Evolutionary conservation across 768 basidiomycete genomes (phyloP), one percentile per base, ranked within the genome.

Genomic region (Leucogyrophana mollusca): DNA sequence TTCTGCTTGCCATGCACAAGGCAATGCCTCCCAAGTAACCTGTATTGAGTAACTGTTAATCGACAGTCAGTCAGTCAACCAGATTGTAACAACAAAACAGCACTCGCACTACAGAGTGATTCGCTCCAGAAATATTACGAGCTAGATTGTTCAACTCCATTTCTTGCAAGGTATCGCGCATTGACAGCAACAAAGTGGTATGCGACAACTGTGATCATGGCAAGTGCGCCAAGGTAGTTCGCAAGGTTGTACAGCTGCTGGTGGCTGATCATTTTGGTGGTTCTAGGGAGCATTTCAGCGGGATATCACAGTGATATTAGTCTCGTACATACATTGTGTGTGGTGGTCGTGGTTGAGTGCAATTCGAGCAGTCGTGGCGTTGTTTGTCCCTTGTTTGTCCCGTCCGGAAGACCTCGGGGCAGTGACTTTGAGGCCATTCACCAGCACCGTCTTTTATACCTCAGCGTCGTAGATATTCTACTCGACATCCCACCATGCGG

Each of bases 171-270:
- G 50, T 73, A 58, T 17, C 77, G 76, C 33, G 82, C 80, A 57
- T 94, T 94, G 50, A 95, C 90, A 25, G 90, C 85, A 41, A 97
- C 72, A 57, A 95, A 80, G 70, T 97, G 94, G 67, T 94, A 96
- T 38, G 82, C 79, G 44, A 97, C 85, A 45, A 94, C 86, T 4
- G 88, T 83, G 54, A 91, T 58, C 85, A 97, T 92, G 22, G 94
- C 89, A 43, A 90, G 72, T 30, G 84, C 73, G 30, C 94, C 94
- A 14, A 94, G 82, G 22, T 80, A 72, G 67, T 92, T 94, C 48
- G 91, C 87, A 43, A 95, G 76, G 45, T 78, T 76, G 67, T 90
- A 89, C 27, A 95, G 76, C 5, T 90, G 90, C 50, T 79, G 70
- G 66, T 92, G 83, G 43, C 77, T 81, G 27, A 95, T 94, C 90